Base-by-base conservation (phyloP, 768 basidiomycete genomes). In the Termitomyces sp. region DNA sequence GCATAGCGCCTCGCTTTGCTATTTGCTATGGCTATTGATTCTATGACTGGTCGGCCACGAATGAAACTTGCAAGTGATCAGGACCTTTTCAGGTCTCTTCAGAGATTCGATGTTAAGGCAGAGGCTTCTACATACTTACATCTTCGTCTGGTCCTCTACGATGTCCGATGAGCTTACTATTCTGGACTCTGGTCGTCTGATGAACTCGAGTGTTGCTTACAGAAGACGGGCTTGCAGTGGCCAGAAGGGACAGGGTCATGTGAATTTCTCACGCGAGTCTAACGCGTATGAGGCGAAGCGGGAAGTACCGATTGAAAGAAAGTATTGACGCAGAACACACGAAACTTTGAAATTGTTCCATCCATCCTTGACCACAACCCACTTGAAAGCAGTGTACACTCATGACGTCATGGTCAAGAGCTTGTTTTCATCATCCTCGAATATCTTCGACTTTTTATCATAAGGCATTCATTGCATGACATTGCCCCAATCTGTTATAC, bases 241-340 rank as follows among this genome's bases (percentile, higher is more conserved):
- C 69, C 75, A 0, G 79, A 80, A 46, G 81, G 4, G 27, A 27
- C 27, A 27, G 27, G 27, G 4, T 27, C 27, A 36, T 11, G 74
- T 95, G n/a, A 93, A 92, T 67, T 68, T 96, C 61, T 94, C 96
- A 69, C 84, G 76, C 0, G 95, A 36, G 11, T 36, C 11, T 9
- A 95, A 72, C 79, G 92, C 56, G 89, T 93, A 27, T 74, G 96
- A 49, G 83, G 89, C 45, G 91, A 92, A 57, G 27, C 27, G 27
- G 1, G 27, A 4, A 27, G 4, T 27, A 63, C 72, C 22, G 67
- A 67, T 11, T 91, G 90, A 90, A 84, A 81, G 73, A 87, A 76
- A 68, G 71, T 80, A 12, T 67, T 83, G 58, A 72, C 27, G 27
- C 27, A 27, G 4, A 3, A 71, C 51, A 48, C 46, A 8, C 60